Conservation (phyloP, 2,329 filamentous ascomycete species). For the Sporothrix mexicana region DNA sequence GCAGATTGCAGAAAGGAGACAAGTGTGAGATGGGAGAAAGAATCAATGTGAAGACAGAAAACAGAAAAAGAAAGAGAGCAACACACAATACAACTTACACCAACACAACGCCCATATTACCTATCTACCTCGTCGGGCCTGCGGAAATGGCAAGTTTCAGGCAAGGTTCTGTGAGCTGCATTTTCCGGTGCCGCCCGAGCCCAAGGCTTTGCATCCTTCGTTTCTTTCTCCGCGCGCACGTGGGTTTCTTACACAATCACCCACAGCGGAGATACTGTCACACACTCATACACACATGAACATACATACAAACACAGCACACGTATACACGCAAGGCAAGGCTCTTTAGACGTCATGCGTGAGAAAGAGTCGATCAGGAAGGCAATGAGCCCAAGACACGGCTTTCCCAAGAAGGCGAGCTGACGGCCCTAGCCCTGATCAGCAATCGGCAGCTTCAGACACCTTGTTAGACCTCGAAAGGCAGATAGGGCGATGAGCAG, state of each 20-base stretch:
- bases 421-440: not conserved
- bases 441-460: not conserved
- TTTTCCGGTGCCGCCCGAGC: slow-evolving; percentile 19
- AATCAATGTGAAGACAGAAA: not conserved
- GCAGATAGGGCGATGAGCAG: not conserved
- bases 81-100: not conserved
- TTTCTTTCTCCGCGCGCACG: not conserved
- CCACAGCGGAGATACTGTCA: not conserved
- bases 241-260: not conserved
- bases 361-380: not conserved
- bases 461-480: not conserved
- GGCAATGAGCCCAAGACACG: not conserved
- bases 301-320: not conserved
- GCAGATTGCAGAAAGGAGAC: slow-evolving; percentile 41
- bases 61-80: not conserved
- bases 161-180: slow-evolving; percentile 34
- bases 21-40: not conserved
- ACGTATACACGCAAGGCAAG: slow-evolving; percentile 13
- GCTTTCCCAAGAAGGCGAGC: not conserved
- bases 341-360: slow-evolving; percentile 1
- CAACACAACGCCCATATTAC: slow-evolving; percentile 39
- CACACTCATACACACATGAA: not conserved
- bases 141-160: slow-evolving; percentile 42
- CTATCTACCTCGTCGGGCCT: slow-evolving; percentile 41
- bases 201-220: not conserved